phyloP scores from a whole-genome alignment of 345 rosid genomes.

The Euclidium syriacum region DNA sequence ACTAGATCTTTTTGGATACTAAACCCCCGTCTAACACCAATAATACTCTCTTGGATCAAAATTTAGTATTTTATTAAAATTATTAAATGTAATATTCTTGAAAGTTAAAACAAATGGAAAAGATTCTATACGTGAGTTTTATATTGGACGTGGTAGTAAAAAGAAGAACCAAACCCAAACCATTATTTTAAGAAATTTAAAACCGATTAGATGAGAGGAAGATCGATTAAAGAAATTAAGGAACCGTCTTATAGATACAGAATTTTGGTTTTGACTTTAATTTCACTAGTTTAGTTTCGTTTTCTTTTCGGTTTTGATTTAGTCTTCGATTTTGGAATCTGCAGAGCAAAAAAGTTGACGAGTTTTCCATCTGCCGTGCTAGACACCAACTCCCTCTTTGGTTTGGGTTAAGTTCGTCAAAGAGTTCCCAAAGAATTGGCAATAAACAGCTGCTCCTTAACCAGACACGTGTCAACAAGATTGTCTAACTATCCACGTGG shows the following conservation, averaged over 20 bases:
- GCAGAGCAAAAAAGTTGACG: constrained; percentile 16
- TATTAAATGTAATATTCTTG: too few relatives aligned
- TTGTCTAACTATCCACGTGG: constrained; percentile 23
- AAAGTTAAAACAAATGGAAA: too few relatives aligned
- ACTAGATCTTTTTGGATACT: too few relatives aligned
- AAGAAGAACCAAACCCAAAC: constrained; percentile 1
- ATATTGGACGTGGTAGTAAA: too few relatives aligned
- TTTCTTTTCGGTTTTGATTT: neutral
- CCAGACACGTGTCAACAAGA: constrained; percentile 24
- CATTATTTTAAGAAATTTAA: neutral
- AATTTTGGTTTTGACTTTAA: neutral
- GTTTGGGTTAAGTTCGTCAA: neutral
- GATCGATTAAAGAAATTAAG: too few relatives aligned
- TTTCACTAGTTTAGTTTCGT: neutral
- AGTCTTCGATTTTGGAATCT: neutral
- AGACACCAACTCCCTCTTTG: constrained; percentile 12
- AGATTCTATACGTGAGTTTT: too few relatives aligned
- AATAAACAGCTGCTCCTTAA: constrained; percentile 1
- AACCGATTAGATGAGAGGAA: neutral
- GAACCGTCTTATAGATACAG: neutral
- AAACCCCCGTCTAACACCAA: too few relatives aligned
- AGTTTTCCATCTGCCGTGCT: constrained; percentile 16
- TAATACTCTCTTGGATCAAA: too few relatives aligned
- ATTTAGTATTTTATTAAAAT: too few relatives aligned
- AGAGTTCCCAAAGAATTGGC: neutral